A percentile compares a stretch with the other conserved stretches of the same genome.
Conservation (phyloP, 441 rosid species). For the Syzygium malaccense region DNA sequence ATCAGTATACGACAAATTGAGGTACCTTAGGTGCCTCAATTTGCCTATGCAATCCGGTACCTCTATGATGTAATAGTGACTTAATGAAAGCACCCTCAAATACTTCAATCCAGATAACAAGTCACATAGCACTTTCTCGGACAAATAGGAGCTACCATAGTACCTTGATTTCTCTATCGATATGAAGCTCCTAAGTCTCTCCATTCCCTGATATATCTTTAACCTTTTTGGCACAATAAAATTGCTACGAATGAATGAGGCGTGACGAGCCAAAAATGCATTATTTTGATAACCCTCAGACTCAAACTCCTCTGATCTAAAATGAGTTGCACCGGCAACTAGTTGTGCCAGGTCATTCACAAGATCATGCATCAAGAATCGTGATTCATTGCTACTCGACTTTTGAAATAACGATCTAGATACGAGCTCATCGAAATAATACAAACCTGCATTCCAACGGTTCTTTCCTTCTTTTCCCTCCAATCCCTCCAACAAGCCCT, state of each 20-base stretch:
- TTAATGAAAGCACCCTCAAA: background rate
- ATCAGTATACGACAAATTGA: fast-evolving
- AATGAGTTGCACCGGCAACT: fast-evolving
- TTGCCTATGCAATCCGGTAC: background rate
- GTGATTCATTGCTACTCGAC: fast-evolving
- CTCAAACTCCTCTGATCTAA: background rate
- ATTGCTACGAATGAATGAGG: fast-evolving
- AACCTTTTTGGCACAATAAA: background rate
- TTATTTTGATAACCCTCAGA: fast-evolving
- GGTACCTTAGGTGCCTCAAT: background rate
- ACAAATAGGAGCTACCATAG: fast-evolving
- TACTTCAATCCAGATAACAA: fast-evolving
- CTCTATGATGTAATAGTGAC: fast-evolving
- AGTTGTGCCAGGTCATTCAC: background rate
- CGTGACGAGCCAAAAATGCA: background rate
- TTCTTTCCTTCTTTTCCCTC: fast-evolving
- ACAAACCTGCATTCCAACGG: background rate
- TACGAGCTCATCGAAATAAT: background rate
- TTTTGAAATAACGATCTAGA: background rate
- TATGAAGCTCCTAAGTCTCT: background rate
- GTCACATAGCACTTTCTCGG: background rate
- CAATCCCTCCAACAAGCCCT: background rate
- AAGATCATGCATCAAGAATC: background rate
- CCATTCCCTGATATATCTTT: background rate
- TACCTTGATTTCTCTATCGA: background rate